Conservation (phyloP, 23 red algal species). For the Gracilariopsis chorda region DNA sequence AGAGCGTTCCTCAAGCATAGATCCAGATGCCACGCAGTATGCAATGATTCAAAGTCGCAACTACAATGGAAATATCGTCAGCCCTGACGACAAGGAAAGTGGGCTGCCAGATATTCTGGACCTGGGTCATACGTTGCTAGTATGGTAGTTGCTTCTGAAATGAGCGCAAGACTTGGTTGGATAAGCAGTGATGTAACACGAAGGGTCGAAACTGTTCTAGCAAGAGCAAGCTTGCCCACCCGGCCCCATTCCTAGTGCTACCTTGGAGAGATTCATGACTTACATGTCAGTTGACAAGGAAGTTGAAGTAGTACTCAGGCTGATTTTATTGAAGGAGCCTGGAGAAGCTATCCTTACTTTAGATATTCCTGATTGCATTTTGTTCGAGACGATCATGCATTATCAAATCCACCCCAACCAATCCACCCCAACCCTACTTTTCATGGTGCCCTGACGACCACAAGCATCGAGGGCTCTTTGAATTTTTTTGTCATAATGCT, state of each 20-base stretch:
- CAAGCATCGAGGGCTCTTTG: conserved; percentile 39
- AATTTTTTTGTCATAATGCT: conserved; percentile 37
- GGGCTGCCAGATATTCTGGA: conserved; percentile 89
- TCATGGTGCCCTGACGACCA: conserved; percentile 45
- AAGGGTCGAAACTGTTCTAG: conserved; percentile 69
- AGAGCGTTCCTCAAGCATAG: conserved; percentile 37
- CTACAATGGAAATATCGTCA: conserved; percentile 84
- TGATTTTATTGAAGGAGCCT: conserved; percentile 74
- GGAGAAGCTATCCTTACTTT: conserved; percentile 84
- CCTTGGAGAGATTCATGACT: conserved; percentile 89
- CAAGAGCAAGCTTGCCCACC: conserved; percentile 59
- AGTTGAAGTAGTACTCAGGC: conserved; percentile 66
- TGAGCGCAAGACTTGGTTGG: conserved; percentile 81
- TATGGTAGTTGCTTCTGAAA: conserved; percentile 95
- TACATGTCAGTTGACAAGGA: conserved; percentile 97
- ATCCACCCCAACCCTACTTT: conserved; percentile 3
- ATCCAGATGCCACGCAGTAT: conserved; percentile 73
- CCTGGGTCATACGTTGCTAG: conserved; percentile 97
- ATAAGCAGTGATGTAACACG: conserved; percentile 18
- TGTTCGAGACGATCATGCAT: conserved; percentile 92
- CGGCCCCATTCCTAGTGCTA: conserved; percentile 82
- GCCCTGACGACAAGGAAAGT: conserved; percentile 80
- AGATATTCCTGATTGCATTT: conserved; percentile 62
- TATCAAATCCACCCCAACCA: no score
- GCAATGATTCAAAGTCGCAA: conserved; percentile 80